Evolutionary conservation across 768 basidiomycete genomes (phyloP).

Genomic region (Lactifluus hygrophoroides): DNA sequence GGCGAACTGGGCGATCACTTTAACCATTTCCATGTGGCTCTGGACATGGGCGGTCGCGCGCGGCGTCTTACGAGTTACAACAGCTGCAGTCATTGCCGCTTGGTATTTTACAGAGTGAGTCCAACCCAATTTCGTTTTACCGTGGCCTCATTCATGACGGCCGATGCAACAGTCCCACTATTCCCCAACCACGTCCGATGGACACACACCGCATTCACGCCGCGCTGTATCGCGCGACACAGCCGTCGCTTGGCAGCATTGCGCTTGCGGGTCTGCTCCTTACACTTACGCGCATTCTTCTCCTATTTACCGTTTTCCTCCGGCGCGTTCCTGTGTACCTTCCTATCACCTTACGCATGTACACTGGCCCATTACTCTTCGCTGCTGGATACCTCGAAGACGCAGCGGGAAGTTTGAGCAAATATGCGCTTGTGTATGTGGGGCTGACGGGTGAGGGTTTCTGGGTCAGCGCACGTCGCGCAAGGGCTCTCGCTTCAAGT

Average conservation of each 20-base stretch:
- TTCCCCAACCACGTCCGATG: slow-evolving; percentile 35
- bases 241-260: slow-evolving; percentile 75
- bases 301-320: slow-evolving; percentile 41
- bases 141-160: slow-evolving; percentile 7
- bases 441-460: slow-evolving; percentile 49
- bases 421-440: slow-evolving; percentile 48
- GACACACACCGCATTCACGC: slow-evolving; percentile 71
- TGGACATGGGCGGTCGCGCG: slow-evolving; percentile 76
- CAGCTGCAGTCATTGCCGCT: slow-evolving; percentile 77
- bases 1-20: slow-evolving; percentile 67
- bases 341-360: slow-evolving; percentile 35
- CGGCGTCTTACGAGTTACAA: slow-evolving; percentile 66
- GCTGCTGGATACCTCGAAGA: slow-evolving; percentile 38
- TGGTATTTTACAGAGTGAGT: slow-evolving; percentile 80
- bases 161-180: slow-evolving; percentile 20
- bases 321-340: slow-evolving; percentile 49
- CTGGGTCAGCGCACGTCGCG: slow-evolving; percentile 42
- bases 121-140: not conserved
- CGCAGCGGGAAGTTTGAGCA: slow-evolving; percentile 45
- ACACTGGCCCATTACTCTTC: slow-evolving; percentile 33
- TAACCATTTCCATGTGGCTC: slow-evolving; percentile 46
- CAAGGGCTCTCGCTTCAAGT: slow-evolving; percentile 48
- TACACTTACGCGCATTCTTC: slow-evolving; percentile 55
- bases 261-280: slow-evolving; percentile 70
- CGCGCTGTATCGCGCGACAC: slow-evolving; percentile 68